These are phyloP conservation scores for Chondrus crispus DNA, from an alignment of 23 red algal species.

Conservation along the genomic window DNA sequence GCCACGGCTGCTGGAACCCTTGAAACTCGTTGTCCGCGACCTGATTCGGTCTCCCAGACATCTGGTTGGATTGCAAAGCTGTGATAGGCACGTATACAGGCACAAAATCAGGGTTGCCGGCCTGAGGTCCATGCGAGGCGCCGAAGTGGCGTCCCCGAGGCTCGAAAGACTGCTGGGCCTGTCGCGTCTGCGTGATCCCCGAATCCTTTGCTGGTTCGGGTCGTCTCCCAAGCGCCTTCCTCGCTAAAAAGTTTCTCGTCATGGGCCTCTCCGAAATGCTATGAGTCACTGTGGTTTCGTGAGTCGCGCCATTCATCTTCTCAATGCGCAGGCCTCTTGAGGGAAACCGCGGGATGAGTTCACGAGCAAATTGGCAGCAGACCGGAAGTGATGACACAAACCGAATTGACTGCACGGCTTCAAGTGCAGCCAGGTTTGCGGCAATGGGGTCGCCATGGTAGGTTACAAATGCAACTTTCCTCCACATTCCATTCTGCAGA, in stretches of 20 bases:
- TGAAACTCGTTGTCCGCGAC: background rate
- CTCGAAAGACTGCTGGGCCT: background rate
- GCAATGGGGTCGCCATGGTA: constrained; percentile 59
- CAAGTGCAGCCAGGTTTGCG: constrained; percentile 29
- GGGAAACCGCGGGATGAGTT: constrained; percentile 49
- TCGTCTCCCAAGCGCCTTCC: background rate
- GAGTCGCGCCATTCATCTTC: background rate
- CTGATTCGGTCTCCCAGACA: background rate
- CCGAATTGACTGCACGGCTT: constrained; percentile 50
- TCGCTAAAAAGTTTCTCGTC: background rate
- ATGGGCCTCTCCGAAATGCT: background rate
- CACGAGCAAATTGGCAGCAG: constrained; percentile 56
- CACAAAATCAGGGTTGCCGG: constrained; percentile 28
- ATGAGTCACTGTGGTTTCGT: background rate
- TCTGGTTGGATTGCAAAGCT: constrained; percentile 24
- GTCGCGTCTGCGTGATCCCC: background rate
- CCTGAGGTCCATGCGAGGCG: background rate
- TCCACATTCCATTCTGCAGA: constrained; percentile 52
- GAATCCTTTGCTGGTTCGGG: background rate
- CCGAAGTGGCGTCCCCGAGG: background rate
- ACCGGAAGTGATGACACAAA: constrained; percentile 64
- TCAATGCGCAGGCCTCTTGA: constrained; percentile 26
- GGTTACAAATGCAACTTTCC: constrained; percentile 58
- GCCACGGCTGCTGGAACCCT: background rate
- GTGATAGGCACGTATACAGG: constrained; percentile 53